Conservation (phyloP, 2,329 filamentous ascomycete genomes). For the Ophiosphaerella korrae region DNA sequence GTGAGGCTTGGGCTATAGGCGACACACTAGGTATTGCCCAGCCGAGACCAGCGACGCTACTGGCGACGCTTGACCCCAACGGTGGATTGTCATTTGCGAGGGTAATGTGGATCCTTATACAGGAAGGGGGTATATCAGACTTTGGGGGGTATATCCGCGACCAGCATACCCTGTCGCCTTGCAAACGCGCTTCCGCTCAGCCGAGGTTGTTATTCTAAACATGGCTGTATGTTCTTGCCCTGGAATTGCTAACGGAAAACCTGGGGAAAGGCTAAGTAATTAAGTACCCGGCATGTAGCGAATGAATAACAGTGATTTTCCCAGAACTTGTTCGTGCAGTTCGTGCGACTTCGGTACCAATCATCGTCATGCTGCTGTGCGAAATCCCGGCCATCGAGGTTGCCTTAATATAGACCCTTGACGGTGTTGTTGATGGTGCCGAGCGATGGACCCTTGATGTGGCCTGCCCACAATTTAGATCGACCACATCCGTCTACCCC, state of each 20-base stretch:
- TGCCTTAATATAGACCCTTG: conserved; percentile 5
- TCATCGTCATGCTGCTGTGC: conserved; percentile 3
- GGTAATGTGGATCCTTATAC: conserved; percentile 2
- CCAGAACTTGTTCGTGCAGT: conserved; percentile 3
- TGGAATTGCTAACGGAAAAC: conserved; percentile 14
- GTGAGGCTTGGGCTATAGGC: conserved; percentile 14
- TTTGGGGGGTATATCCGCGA: conserved; percentile 11
- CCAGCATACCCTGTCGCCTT: conserved; percentile 6
- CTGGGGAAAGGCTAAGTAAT: conserved; percentile 8
- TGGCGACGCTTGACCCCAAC: conserved; percentile 13
- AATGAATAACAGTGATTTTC: neutral
- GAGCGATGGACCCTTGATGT: conserved; percentile 12
- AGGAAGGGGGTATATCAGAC: conserved; percentile 8
- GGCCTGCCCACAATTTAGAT: conserved; percentile 2
- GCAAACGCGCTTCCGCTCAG: conserved; percentile 16
- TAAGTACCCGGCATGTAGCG: neutral
- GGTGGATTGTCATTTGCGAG: conserved; percentile 6
- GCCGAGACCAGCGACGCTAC: conserved; percentile 11
- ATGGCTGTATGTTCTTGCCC: conserved; percentile 9
- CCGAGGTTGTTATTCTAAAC: conserved; percentile 12
- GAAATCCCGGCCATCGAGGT: conserved; percentile 1
- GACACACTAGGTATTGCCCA: conserved; percentile 12
- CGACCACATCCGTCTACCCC: neutral
- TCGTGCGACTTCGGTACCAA: conserved; percentile 7
- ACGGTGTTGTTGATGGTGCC: conserved; percentile 1